Base-by-base conservation (phyloP, 352 stramenopile species). In the Globisporangium rhizosaccharum region DNA sequence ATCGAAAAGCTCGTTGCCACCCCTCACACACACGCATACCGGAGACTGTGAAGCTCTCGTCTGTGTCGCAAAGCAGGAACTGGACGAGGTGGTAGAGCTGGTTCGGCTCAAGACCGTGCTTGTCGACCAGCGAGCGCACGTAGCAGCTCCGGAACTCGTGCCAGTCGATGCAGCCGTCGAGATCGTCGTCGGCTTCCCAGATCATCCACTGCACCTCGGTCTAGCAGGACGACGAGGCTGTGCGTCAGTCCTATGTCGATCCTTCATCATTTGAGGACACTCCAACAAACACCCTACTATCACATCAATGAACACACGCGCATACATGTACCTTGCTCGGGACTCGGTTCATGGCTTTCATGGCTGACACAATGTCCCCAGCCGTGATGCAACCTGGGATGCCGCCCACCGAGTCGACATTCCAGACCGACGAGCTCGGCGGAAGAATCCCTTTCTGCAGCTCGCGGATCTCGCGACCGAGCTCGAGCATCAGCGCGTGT, bases 181-280 rank as follows among this genome's bases (percentile, higher is more conserved):
- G 71, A 53, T 98, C 96, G 59, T 98, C 92, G 71, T 98, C 96
- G 3, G 97, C 85, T 68, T 98, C 96, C 96, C 96, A 99, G 52
- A 98, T 96, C 75, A 99, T 98, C 72, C 97, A 94, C 59, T 98
- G 88, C 17, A 97, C 75, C 56, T 98, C 90, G 45, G 77, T 81
- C 79, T 97, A 10, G 9, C 44, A 14, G 6, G 53, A 26, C 28
- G 6, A 59, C 57, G 15, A 63, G 3, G 18, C 12, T 51, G 14
- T 41, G 30, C 6, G n/a, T 46, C 9, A 47, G 23, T 14, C 33
- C 45, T 8, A 44, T 7, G 28, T 17, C 11, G 26, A n/a, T 41
- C 14, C 7, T 30, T 18, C n/a, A 36, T 33, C 6, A 10, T 15
- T 25, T 4, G 6, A 52, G 30, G 1, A 41, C 30, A 1, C 23